Evolutionary conservation across 306 rosid species (phyloP), one percentile per base, ranked within the genome.

Genomic region (Arachis hypogaea): DNA sequence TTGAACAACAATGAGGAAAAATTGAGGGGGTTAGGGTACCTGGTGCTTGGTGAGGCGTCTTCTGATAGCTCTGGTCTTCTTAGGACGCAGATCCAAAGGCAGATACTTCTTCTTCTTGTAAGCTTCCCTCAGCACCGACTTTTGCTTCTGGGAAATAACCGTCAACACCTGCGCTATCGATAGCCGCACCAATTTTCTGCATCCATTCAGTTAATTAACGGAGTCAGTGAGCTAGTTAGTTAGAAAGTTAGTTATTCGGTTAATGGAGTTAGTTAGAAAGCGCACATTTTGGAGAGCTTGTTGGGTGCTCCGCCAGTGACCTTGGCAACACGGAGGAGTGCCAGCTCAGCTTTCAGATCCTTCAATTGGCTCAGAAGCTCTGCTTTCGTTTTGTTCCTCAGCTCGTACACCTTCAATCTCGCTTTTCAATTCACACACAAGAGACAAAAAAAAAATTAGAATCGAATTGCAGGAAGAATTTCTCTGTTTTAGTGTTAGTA

Each of bases 1-100:
- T 22, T 22, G 28, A 22, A 22, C 28, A 9, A 1, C 12, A 12
- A 45, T 12, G 33, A 22, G 74, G 9, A 16, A 29, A 2, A 9
- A 16, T 9, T 16, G 1, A 7, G 49, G 5, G 55, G 28, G 28
- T 22, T 22, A 22, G 1, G 4, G 11, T 56, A 89, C 94, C 88
- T 87, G 95, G 78, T 85, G 87, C 85, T 89, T 85, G 43, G 95
- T 89, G 36, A 89, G 90, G 62, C 88, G 80, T 59, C 95, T 83
- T 59, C 92, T 76, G 61, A 87, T 85, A 9, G 88, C 92, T 65
- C 95, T 82, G 60, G 87, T 89, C 82, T 89, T 89, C 83, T 87
- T 89, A 1, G 90, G 86, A 54, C 90, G 88, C 61, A 87, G 79
- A 83, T 89, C 92, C 50, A 89, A 88, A 43, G 92, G 95, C 40